Base-by-base conservation (phyloP, 768 basidiomycete genomes). In the Clitopilus hobsonii region DNA sequence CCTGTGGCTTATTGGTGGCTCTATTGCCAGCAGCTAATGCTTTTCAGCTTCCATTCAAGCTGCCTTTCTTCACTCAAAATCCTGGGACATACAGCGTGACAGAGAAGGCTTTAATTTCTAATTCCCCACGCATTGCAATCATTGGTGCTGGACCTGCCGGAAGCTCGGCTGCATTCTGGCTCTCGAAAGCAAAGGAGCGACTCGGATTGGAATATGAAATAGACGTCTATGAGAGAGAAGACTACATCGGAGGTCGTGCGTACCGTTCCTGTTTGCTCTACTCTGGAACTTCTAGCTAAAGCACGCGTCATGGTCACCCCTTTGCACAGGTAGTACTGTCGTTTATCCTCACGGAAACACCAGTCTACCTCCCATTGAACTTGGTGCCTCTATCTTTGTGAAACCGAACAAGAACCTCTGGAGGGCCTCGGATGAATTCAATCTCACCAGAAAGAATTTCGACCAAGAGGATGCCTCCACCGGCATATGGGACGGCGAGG, bases 121-220 rank as follows among this genome's bases (percentile, higher is more conserved):
- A 58, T 16, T 63, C 74, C 0, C 81, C 85, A 45, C 72, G 86
- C 48, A 78, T 97, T 61, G 94, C 94, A 6, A 85, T 97, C 63
- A 82, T 97, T 53, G 94, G 94, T 16, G 94, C 94, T 0, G 94
- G 94, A 24, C 93, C 94, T 13, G 91, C 78, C 8, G 94, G 94
- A 7, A 83, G 82, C 14, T 88, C 91, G 23, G 89, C 93, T 20
- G 92, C 85, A 2, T 90, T 83, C 64, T 90, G 93, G 86, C 85
- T 95, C 52, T 79, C 82, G 18, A 88, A 88, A 65, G 89, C 88
- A 24, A 85, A 86, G 61, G 78, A 89, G 59, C 75, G 88, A 23
- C 85, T 78, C 55, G 84, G 81, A 2, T 60, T 91, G 28, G 77
- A 88, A 54, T 76, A 91, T 2, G 84, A 89, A 51, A 77, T 97